These are phyloP conservation scores for Melanogaster broomeanus DNA, from an alignment of 768 basidiomycete species.

Conservation along the genomic window DNA sequence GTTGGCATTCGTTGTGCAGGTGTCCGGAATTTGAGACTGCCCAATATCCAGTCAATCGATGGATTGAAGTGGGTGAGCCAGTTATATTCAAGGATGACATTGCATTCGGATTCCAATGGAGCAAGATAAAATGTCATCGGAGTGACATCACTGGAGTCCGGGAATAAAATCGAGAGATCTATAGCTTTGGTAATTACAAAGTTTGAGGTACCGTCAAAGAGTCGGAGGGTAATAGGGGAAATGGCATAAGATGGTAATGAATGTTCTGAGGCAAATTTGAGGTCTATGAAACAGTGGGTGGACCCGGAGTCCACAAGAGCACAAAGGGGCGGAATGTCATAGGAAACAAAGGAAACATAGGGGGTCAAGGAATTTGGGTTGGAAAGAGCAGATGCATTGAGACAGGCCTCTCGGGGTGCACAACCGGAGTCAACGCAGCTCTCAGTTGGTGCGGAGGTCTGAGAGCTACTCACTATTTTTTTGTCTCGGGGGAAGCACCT, in stretches of 20 bases:
- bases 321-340: not conserved
- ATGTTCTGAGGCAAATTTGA: no score
- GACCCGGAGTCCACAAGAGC: not conserved
- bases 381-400: slow-evolving; percentile 5
- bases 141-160: no score
- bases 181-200: no score
- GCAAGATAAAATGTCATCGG: not conserved
- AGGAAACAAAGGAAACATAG: not conserved
- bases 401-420: not conserved
- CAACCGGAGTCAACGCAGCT: not conserved
- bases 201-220: not conserved
- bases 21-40: no score
- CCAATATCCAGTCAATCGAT: no score
- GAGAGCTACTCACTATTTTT: slow-evolving; percentile 2
- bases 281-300: not conserved
- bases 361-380: no score
- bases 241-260: not conserved
- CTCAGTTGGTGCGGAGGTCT: not conserved
- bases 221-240: not conserved
- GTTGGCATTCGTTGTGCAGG: no score
- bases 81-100: not conserved
- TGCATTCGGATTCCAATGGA: not conserved
- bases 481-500: not conserved
- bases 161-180: no score
- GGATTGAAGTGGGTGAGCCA: not conserved